A percentile compares a stretch with the other conserved stretches of the same genome.
Conservation (phyloP, 306 rosid species). For the Senna siamea region DNA sequence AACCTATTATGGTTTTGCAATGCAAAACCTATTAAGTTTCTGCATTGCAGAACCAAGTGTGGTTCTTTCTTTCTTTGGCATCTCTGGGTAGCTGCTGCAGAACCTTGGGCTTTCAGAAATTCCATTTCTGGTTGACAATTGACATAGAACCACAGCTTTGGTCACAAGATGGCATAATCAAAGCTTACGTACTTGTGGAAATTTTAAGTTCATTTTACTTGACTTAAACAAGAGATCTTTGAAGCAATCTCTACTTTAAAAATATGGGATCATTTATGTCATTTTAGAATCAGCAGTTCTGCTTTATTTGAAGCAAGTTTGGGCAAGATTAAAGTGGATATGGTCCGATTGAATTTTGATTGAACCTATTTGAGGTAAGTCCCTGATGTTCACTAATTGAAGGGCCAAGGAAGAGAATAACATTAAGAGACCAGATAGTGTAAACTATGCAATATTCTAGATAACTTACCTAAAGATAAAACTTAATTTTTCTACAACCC, state of each 20-base stretch:
- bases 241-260: not conserved
- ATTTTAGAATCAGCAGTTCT: not conserved
- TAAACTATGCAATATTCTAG: not conserved
- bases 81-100: too few relatives aligned
- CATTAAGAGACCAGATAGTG: conserved; percentile 2
- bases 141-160: not conserved
- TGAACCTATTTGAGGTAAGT: not conserved
- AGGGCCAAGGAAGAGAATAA: conserved; percentile 16
- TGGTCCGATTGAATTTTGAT: conserved; percentile 5
- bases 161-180: too few relatives aligned
- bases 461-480: too few relatives aligned
- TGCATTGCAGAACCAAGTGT: too few relatives aligned
- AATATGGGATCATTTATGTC: not conserved
- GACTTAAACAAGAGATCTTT: not conserved
- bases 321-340: conserved; percentile 1
- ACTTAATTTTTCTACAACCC: too few relatives aligned
- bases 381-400: conserved; percentile 6
- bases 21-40: too few relatives aligned
- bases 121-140: not conserved
- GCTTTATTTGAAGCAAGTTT: not conserved
- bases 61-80: too few relatives aligned
- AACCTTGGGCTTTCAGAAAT: not conserved
- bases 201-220: not conserved
- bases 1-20: too few relatives aligned
- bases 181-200: too few relatives aligned